Conservation (phyloP, 2,329 filamentous ascomycete species). For the Stachybotrys elegans region DNA sequence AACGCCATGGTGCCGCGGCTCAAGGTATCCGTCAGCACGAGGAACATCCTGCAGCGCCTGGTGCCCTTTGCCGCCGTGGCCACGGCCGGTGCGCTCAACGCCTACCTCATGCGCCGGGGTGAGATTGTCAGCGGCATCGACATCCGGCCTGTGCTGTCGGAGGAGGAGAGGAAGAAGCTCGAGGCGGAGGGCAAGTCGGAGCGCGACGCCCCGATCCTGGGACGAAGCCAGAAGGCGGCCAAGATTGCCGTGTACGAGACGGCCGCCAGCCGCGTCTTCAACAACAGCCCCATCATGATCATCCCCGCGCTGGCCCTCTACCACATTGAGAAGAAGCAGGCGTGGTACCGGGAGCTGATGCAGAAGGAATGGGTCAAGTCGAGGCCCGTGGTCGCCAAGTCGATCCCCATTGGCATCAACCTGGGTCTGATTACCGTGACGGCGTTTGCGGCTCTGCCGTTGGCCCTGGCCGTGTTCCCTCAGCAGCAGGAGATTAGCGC, state of each 20-base stretch:
- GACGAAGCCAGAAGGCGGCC: slow-evolving; percentile 83
- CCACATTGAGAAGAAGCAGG: slow-evolving; percentile 58
- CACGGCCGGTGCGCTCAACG: slow-evolving; percentile 84
- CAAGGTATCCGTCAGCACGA: slow-evolving; percentile 71
- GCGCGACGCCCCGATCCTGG: slow-evolving; percentile 64
- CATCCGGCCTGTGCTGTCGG: slow-evolving; percentile 76
- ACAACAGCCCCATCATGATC: slow-evolving; percentile 96
- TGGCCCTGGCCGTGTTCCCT: slow-evolving; percentile 88
- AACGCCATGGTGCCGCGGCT: slow-evolving; percentile 86
- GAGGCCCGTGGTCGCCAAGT: slow-evolving; percentile 58
- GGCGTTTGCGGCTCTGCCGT: slow-evolving; percentile 80
- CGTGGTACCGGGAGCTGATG: slow-evolving; percentile 32
- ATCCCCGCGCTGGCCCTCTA: slow-evolving; percentile 84
- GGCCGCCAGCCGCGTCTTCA: slow-evolving; percentile 83
- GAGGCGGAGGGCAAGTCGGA: slow-evolving; percentile 55
- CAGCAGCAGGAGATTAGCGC: slow-evolving; percentile 80
- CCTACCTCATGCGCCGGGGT: slow-evolving; percentile 95
- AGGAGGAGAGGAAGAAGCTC: slow-evolving; percentile 58
- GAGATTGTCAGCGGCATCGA: slow-evolving; percentile 93
- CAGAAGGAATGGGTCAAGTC: slow-evolving; percentile 74
- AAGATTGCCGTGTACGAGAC: slow-evolving; percentile 89
- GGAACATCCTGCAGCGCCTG: slow-evolving; percentile 73
- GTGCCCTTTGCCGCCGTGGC: slow-evolving; percentile 96
- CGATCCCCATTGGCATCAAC: slow-evolving; percentile 70
- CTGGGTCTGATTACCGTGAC: slow-evolving; percentile 81